Conservation (phyloP, 805 yeast species). For the Starmerella powellii region DNA sequence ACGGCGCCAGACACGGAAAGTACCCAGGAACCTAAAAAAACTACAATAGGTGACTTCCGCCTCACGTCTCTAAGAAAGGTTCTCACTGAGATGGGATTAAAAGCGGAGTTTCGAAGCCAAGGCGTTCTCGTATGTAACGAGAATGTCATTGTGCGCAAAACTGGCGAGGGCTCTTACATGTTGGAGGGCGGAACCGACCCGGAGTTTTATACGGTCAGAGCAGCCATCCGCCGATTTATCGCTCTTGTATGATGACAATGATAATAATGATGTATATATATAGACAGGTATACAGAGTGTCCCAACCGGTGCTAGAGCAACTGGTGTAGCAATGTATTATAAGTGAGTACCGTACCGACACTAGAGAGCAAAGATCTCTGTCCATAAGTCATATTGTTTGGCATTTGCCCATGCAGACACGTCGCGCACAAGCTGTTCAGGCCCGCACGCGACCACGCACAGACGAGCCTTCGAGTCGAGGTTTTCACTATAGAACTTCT, state of each 20-base stretch:
- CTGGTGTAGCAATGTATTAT: neutral
- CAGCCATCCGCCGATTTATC: slow-evolving; percentile 19
- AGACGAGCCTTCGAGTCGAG: neutral
- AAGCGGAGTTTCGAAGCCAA: slow-evolving; percentile 84
- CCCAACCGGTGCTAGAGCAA: too few species aligned
- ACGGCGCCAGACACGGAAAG: neutral
- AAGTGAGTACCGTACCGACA: neutral
- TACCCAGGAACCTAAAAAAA: slow-evolving; percentile 19
- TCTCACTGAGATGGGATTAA: slow-evolving; percentile 45
- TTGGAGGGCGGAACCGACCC: slow-evolving; percentile 72
- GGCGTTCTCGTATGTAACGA: slow-evolving; percentile 83
- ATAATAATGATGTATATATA: too few species aligned
- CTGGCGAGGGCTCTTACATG: slow-evolving; percentile 68
- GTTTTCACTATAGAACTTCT: neutral
- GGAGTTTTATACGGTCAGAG: slow-evolving; percentile 44
- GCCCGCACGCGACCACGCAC: slow-evolving; percentile 24
- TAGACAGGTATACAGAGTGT: neutral
- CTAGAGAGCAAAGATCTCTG: slow-evolving; percentile 20
- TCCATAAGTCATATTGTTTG: slow-evolving; percentile 12
- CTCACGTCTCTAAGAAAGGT: slow-evolving; percentile 65
- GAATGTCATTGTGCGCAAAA: slow-evolving; percentile 59
- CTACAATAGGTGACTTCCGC: slow-evolving; percentile 80
- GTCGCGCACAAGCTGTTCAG: slow-evolving; percentile 18
- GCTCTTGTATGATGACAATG: slow-evolving; percentile 2
- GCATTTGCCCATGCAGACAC: slow-evolving; percentile 19